A percentile compares a stretch with the other conserved stretches of the same genome.
Evolutionary conservation across 371 early-diverging fungal genomes (phyloP).

Genomic region (Mucor circinelloides): DNA sequence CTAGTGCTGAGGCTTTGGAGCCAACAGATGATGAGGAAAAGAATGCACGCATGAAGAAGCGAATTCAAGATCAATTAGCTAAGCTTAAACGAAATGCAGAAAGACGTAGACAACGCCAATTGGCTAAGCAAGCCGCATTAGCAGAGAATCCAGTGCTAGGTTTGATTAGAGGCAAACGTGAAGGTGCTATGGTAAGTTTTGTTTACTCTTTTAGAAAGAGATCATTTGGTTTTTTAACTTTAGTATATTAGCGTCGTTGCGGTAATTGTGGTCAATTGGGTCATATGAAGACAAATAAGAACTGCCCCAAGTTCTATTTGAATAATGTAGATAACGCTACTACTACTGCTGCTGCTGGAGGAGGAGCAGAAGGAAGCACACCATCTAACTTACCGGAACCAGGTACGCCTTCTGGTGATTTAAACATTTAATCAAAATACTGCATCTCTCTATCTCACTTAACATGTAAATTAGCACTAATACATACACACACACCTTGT

Average conservation of each 20-base stretch:
- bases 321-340: slow-evolving; percentile 26
- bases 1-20: slow-evolving; percentile 57
- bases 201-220: not conserved
- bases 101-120: slow-evolving; percentile 55
- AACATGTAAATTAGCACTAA: not conserved
- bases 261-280: slow-evolving; percentile 86
- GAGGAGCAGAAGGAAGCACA: not conserved
- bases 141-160: slow-evolving; percentile 59
- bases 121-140: slow-evolving; percentile 51
- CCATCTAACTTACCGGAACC: slow-evolving; percentile 4
- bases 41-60: slow-evolving; percentile 64
- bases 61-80: slow-evolving; percentile 64
- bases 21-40: slow-evolving; percentile 66
- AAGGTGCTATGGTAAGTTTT: slow-evolving; percentile 49
- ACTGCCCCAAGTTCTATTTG: slow-evolving; percentile 72
- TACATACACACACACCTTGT: not conserved
- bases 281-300: slow-evolving; percentile 89
- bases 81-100: slow-evolving; percentile 68
- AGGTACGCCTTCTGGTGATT: slow-evolving; percentile 3
- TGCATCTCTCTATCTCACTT: not conserved
- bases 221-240: not conserved
- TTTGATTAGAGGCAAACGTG: slow-evolving; percentile 58
- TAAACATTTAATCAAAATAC: not conserved
- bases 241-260: slow-evolving; percentile 61
- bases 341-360: not conserved